Evolutionary conservation across 768 basidiomycete genomes (phyloP).

Genomic region (Agaricus sinodeliciosus): DNA sequence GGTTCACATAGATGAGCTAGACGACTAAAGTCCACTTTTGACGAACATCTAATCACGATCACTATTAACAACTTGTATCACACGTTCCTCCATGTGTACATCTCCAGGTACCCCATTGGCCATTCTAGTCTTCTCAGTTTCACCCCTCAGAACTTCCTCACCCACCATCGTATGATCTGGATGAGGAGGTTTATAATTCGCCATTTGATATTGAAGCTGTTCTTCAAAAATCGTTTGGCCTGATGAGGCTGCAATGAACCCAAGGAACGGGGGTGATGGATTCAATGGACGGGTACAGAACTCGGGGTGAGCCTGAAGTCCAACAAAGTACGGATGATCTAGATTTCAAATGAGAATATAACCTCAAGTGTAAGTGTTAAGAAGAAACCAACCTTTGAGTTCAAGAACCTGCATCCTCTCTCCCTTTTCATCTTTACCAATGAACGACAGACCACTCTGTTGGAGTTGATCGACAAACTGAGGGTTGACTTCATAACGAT

Average conservation of each 20-base stretch:
- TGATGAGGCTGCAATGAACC: constrained; percentile 81
- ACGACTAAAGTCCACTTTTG: too few species aligned
- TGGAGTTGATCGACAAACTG: constrained; percentile 68
- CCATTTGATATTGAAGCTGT: constrained; percentile 63
- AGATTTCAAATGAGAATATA: not conserved
- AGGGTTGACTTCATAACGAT: constrained; percentile 95
- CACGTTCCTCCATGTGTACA: constrained; percentile 2
- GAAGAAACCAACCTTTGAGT: constrained; percentile 53
- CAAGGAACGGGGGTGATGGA: constrained; percentile 95
- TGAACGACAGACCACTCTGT: constrained; percentile 55
- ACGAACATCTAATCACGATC: not conserved
- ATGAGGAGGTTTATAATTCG: constrained; percentile 65
- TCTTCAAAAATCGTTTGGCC: constrained; percentile 49
- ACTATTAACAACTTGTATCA: constrained; percentile 7
- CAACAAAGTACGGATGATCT: constrained; percentile 95
- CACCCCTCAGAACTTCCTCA: constrained; percentile 47
- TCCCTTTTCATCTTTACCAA: constrained; percentile 90
- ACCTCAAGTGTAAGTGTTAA: not conserved
- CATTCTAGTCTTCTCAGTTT: constrained; percentile 14
- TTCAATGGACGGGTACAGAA: constrained; percentile 98
- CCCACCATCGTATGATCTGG: constrained; percentile 68
- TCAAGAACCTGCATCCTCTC: constrained; percentile 98
- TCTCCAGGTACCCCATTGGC: not conserved
- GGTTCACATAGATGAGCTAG: too few species aligned
- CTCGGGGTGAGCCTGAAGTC: constrained; percentile 95